phyloP scores from a whole-genome alignment of 257 asterid genomes.

The Nicotiana sylvestris region DNA sequence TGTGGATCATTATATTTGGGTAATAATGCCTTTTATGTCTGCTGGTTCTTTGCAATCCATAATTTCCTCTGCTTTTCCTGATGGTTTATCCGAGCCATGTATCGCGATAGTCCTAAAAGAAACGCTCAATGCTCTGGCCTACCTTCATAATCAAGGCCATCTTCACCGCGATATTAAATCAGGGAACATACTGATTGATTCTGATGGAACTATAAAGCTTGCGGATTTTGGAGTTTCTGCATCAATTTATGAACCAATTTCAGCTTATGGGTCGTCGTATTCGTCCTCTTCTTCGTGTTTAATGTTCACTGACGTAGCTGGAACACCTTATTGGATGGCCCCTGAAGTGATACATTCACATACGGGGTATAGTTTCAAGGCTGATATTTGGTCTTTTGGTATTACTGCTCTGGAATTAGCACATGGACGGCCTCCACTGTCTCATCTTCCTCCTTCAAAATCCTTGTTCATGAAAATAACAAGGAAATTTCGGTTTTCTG shows the following conservation, averaged over 20 bases:
- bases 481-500: constrained; percentile 62
- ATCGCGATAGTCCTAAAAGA: constrained; percentile 62
- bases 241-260: constrained; percentile 48
- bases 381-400: constrained; percentile 92
- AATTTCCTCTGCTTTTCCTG: constrained; percentile 52
- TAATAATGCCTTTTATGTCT: constrained; percentile 90
- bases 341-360: constrained; percentile 82
- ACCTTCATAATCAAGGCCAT: constrained; percentile 82
- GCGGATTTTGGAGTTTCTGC: constrained; percentile 93
- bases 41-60: constrained; percentile 78
- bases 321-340: constrained; percentile 93
- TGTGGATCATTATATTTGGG: constrained; percentile 65
- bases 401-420: constrained; percentile 83
- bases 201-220: constrained; percentile 55
- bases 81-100: constrained; percentile 72
- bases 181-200: constrained; percentile 66
- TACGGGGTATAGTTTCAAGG: constrained; percentile 71
- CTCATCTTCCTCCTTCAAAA: constrained; percentile 74
- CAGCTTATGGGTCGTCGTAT: constrained; percentile 15
- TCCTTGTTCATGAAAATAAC: constrained; percentile 78
- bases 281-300: constrained; percentile 33
- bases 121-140: constrained; percentile 45
- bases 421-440: constrained; percentile 84
- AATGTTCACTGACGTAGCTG: constrained; percentile 59
- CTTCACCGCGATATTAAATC: constrained; percentile 75